phyloP scores from a whole-genome alignment of 768 basidiomycete species.

The Panaeolus cyanescens region DNA sequence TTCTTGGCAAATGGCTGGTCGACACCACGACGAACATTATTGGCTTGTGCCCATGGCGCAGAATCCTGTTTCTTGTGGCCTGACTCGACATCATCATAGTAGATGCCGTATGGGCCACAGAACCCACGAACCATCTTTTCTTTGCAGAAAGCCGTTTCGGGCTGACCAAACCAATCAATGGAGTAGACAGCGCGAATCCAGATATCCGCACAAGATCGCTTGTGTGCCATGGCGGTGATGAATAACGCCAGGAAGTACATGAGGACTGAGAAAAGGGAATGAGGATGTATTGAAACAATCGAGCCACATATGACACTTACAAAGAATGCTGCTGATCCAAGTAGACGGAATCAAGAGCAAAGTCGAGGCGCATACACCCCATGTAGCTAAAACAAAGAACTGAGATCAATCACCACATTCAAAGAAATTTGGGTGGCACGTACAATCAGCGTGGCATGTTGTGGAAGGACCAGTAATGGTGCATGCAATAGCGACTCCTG shows the following conservation, averaged over 20 bases:
- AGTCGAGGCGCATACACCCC: slow-evolving; percentile 48
- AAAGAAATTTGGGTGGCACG: slow-evolving; percentile 14
- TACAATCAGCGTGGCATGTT: slow-evolving; percentile 31
- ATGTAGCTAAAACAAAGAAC: slow-evolving; percentile 30
- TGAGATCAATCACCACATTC: slow-evolving; percentile 2
- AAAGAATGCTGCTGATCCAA: slow-evolving; percentile 49
- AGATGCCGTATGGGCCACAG: slow-evolving; percentile 12
- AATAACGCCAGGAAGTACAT: slow-evolving; percentile 58
- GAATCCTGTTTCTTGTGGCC: slow-evolving; percentile 21
- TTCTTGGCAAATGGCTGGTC: slow-evolving; percentile 52
- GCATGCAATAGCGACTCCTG: slow-evolving; percentile 51
- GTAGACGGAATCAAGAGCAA: slow-evolving; percentile 46
- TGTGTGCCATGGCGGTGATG: slow-evolving; percentile 48
- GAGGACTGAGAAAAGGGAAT: slow-evolving; percentile 23
- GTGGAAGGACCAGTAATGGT: slow-evolving; percentile 39
- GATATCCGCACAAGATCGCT: slow-evolving; percentile 40
- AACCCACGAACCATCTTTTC: slow-evolving; percentile 15
- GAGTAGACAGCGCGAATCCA: slow-evolving; percentile 55
- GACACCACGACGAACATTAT: slow-evolving; percentile 51
- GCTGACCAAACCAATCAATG: slow-evolving; percentile 58
- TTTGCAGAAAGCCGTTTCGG: slow-evolving; percentile 9
- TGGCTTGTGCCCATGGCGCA: slow-evolving; percentile 51
- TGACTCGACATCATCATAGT: slow-evolving; percentile 31
- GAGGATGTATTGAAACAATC: background rate
- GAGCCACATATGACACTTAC: slow-evolving; percentile 32